Conservation (phyloP, 345 rosid genomes). For the Hypericum perforatum region DNA sequence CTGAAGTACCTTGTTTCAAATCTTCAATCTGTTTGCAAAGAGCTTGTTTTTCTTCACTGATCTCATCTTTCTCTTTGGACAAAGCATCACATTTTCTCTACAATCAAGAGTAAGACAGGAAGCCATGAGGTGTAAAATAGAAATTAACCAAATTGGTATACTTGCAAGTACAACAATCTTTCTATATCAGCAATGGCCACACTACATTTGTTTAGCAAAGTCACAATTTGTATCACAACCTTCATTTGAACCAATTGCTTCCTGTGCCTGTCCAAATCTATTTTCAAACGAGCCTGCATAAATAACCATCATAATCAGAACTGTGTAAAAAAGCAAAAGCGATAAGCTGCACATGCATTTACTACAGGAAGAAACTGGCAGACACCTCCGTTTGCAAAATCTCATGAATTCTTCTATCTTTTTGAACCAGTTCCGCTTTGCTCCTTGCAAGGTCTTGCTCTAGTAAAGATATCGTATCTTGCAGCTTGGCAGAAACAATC, state of each 20-base stretch:
- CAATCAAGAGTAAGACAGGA: constrained; percentile 2
- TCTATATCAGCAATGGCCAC: background rate
- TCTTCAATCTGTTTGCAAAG: constrained; percentile 80
- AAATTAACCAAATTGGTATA: background rate
- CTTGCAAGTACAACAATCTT: background rate
- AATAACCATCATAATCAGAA: background rate
- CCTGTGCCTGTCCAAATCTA: constrained; percentile 51
- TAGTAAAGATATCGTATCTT: constrained; percentile 44
- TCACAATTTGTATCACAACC: constrained; percentile 24
- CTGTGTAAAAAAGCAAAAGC: background rate
- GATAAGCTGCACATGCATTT: background rate
- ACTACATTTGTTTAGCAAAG: background rate
- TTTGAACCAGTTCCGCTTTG: constrained; percentile 49
- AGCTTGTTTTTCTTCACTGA: constrained; percentile 55
- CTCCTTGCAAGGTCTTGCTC: constrained; percentile 64
- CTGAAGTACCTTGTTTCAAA: constrained; percentile 58
- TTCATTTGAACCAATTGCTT: constrained; percentile 30
- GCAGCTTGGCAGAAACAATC: constrained; percentile 38
- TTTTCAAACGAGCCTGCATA: constrained; percentile 38
- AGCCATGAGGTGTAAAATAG: background rate
- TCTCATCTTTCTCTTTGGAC: constrained; percentile 67
- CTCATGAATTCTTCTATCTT: constrained; percentile 53
- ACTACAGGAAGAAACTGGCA: background rate
- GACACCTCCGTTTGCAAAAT: constrained; percentile 58
- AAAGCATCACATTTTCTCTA: constrained; percentile 43